phyloP scores from a whole-genome alignment of 2,329 filamentous ascomycete species.

The Neocucurbitaria cava region DNA sequence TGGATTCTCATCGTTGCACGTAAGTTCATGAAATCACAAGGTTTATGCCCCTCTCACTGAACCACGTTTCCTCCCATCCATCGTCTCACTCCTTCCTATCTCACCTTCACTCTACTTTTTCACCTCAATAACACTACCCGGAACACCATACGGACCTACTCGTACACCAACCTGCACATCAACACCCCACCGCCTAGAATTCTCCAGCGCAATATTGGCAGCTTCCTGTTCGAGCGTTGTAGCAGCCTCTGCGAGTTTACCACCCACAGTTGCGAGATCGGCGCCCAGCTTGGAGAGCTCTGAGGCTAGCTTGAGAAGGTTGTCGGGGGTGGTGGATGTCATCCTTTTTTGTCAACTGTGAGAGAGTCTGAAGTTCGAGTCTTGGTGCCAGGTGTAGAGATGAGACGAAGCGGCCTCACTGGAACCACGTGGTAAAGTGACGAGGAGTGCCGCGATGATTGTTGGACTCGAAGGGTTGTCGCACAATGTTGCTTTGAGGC shows the following conservation, averaged over 20 bases:
- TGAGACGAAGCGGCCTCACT: too few species aligned
- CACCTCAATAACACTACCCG: slow-evolving; percentile 13
- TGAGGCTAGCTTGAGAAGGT: slow-evolving; percentile 28
- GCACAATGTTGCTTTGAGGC: too few species aligned
- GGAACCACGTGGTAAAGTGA: neutral
- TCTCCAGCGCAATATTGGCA: slow-evolving; percentile 29
- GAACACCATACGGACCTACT: slow-evolving; percentile 7
- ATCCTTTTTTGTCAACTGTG: too few species aligned
- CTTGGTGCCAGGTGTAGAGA: too few species aligned
- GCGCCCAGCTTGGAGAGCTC: slow-evolving; percentile 22
- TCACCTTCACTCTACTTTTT: slow-evolving; percentile 8
- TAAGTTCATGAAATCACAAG: too few species aligned
- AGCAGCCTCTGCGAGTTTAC: slow-evolving; percentile 23
- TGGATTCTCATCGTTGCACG: too few species aligned
- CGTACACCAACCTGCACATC: slow-evolving; percentile 30
- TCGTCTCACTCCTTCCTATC: neutral
- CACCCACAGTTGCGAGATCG: slow-evolving; percentile 19
- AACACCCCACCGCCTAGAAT: slow-evolving; percentile 29
- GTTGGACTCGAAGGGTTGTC: too few species aligned
- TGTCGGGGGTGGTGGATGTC: slow-evolving; percentile 25
- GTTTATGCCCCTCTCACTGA: too few species aligned
- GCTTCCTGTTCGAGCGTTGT: slow-evolving; percentile 29
- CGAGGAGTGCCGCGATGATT: neutral
- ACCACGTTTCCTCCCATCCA: neutral
- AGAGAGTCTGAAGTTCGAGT: too few species aligned